These are phyloP conservation scores for Cyclotella kingstonii DNA, from an alignment of 108 stramenopile genomes.

Conservation along the genomic window DNA sequence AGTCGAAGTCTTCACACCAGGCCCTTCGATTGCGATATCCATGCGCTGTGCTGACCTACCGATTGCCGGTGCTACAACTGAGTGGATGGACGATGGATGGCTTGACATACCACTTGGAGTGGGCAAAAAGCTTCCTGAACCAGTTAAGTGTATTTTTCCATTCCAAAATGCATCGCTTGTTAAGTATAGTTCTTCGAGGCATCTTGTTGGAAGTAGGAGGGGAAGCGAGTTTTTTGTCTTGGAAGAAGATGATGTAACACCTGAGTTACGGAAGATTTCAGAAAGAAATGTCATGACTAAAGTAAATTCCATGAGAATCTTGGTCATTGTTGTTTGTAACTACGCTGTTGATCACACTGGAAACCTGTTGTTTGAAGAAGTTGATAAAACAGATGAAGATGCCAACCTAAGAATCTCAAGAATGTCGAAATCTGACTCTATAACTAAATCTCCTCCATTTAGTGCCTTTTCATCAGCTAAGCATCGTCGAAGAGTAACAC, in stretches of 20 bases:
- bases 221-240: conserved; percentile 66
- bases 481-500: conserved; percentile 58
- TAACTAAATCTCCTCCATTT: conserved; percentile 42
- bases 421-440: conserved; percentile 2
- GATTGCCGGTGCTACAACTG: conserved; percentile 63
- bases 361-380: conserved; percentile 64
- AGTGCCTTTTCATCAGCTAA: conserved; percentile 65
- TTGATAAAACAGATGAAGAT: conserved; percentile 1
- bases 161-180: conserved; percentile 36
- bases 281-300: not conserved
- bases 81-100: conserved; percentile 78
- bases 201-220: conserved; percentile 3
- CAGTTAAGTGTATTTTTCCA: conserved; percentile 62
- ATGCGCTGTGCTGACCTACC: conserved; percentile 62
- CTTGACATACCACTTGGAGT: conserved; percentile 67
- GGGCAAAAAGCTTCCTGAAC: conserved; percentile 50
- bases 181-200: conserved; percentile 20
- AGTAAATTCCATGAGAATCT: conserved; percentile 30
- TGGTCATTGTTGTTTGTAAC: conserved; percentile 66
- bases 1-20: conserved; percentile 80
- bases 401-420: conserved; percentile 5
- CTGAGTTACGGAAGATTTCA: conserved; percentile 22
- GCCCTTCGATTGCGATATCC: conserved; percentile 72
- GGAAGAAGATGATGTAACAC: conserved; percentile 49
- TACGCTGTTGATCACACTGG: conserved; percentile 87